phyloP scores from a whole-genome alignment of 148 eudicot genomes.

The Euryodendron excelsum region DNA sequence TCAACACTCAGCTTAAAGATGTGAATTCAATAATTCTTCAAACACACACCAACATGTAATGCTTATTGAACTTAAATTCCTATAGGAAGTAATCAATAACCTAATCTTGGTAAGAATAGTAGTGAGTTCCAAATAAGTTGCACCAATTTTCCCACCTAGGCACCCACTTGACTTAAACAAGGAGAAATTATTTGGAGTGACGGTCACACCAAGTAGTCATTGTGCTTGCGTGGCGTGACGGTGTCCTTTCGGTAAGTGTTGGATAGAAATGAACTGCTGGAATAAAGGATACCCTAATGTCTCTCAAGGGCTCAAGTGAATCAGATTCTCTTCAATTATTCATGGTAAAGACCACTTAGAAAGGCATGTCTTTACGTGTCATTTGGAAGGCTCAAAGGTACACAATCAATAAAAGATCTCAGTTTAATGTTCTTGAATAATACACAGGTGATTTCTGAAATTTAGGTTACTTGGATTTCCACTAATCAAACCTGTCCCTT shows the following conservation, averaged over 20 bases:
- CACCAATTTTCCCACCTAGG: not conserved
- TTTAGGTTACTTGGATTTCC: not conserved
- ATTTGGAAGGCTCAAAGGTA: not conserved
- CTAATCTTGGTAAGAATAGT: not conserved
- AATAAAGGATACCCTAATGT: not conserved
- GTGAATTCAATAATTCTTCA: not conserved
- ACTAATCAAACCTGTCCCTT: not conserved
- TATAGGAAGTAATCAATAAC: not conserved
- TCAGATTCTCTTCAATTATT: slow-evolving; percentile 3
- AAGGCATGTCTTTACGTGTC: not conserved
- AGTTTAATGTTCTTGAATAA: not conserved
- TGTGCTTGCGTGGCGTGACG: too few relatives aligned
- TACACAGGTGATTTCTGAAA: slow-evolving; percentile 1
- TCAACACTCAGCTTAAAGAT: too few relatives aligned
- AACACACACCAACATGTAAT: not conserved
- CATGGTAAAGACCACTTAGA: not conserved
- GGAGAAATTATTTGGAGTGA: too few relatives aligned
- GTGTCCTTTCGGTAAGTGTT: not conserved
- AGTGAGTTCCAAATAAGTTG: not conserved
- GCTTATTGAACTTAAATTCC: not conserved
- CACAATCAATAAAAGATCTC: not conserved
- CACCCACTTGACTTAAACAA: not conserved
- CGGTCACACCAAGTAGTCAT: too few relatives aligned
- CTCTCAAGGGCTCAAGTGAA: not conserved
- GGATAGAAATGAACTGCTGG: not conserved